Conservation (phyloP, 129 eudicot genomes). For the Centaurea solstitialis region DNA sequence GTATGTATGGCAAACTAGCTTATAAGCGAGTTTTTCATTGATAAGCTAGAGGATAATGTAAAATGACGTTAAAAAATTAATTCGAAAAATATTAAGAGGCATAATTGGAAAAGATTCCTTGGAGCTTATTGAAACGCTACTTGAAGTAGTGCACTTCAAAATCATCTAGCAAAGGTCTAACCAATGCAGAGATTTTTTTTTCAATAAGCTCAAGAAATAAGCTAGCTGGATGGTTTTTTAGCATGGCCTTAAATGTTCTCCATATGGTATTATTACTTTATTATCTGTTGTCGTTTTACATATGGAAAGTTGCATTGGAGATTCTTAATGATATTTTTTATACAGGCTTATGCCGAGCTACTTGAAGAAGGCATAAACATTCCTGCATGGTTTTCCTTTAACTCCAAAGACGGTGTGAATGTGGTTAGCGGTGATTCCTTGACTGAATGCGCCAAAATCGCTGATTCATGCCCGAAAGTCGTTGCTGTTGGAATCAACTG, state of each 20-base stretch:
- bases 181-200: background rate
- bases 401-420: constrained; percentile 90
- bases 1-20: background rate
- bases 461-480: constrained; percentile 73
- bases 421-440: constrained; percentile 95
- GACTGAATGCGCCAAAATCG: constrained; percentile 73
- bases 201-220: background rate
- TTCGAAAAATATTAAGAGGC: background rate
- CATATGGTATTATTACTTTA: background rate
- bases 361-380: constrained; percentile 71
- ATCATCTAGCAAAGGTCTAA: background rate
- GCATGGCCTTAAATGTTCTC: background rate
- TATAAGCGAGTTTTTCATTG: background rate
- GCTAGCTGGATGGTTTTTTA: background rate
- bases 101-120: background rate
- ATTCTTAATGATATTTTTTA: background rate
- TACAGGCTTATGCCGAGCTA: constrained; percentile 78
- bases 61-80: background rate
- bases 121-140: background rate
- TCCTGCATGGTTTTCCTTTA: constrained; percentile 93
- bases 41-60: background rate
- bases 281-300: constrained; percentile 1
- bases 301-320: background rate
- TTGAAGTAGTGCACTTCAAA: background rate
- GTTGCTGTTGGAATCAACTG: constrained; percentile 96